Evolutionary conservation across 345 rosid species (phyloP).

Genomic region (Gossypium sturtianum): DNA sequence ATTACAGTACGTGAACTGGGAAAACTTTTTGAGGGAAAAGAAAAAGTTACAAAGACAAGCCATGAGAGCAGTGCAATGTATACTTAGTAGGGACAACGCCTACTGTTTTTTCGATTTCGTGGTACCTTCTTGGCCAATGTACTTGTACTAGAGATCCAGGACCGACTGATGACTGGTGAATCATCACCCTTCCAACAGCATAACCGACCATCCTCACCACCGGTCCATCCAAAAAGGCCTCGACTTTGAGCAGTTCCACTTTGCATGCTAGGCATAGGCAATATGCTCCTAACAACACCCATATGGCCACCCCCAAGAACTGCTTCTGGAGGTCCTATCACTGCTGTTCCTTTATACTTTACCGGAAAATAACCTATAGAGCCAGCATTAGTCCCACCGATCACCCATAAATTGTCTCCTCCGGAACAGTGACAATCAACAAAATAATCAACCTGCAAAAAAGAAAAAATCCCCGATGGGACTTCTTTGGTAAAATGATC

Average conservation of each 20-base stretch:
- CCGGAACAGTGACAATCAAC: slow-evolving; percentile 71
- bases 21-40: neutral
- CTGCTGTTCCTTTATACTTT: slow-evolving; percentile 31
- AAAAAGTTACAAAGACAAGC: neutral
- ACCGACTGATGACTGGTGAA: slow-evolving; percentile 33
- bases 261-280: slow-evolving; percentile 49
- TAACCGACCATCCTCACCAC: slow-evolving; percentile 90
- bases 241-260: slow-evolving; percentile 29
- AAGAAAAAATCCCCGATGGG: neutral
- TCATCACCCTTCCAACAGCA: slow-evolving; percentile 82
- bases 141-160: slow-evolving; percentile 69
- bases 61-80: no score
- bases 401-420: slow-evolving; percentile 73
- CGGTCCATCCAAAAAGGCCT: slow-evolving; percentile 86
- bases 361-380: slow-evolving; percentile 80
- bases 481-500: neutral
- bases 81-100: slow-evolving; percentile 54
- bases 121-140: slow-evolving; percentile 43
- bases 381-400: slow-evolving; percentile 79
- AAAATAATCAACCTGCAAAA: slow-evolving; percentile 82
- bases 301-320: slow-evolving; percentile 80
- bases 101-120: slow-evolving; percentile 34
- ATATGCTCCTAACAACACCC: slow-evolving; percentile 59
- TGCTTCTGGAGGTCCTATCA: slow-evolving; percentile 62
- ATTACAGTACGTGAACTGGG: neutral